These are phyloP conservation scores for Danielia reshetovae DNA, from an alignment of 805 yeast species.

Conservation along the genomic window DNA sequence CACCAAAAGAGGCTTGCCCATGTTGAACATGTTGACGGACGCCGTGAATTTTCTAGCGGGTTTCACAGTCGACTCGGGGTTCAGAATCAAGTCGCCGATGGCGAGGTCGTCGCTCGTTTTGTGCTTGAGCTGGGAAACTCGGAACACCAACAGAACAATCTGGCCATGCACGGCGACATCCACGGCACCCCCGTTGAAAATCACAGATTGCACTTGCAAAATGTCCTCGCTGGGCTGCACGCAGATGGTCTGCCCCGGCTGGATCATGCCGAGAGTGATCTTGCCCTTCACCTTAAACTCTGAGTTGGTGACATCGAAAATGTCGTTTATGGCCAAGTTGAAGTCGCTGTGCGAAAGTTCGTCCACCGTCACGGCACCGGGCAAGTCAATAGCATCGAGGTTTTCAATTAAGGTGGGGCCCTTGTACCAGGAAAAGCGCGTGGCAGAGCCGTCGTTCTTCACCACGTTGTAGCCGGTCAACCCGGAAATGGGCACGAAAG, in stretches of 20 bases:
- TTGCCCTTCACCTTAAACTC: conserved; percentile 60
- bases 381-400: conserved; percentile 29
- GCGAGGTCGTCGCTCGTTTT: conserved; percentile 53
- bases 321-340: conserved; percentile 61
- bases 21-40: conserved; percentile 31
- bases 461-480: conserved; percentile 64
- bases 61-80: conserved; percentile 21
- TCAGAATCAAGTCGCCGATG: conserved; percentile 53
- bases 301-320: conserved; percentile 44
- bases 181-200: conserved; percentile 35
- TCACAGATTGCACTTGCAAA: conserved; percentile 40
- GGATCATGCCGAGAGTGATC: conserved; percentile 62
- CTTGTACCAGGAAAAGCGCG: conserved; percentile 45
- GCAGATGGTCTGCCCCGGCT: conserved; percentile 63
- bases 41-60: conserved; percentile 27
- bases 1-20: conserved; percentile 66
- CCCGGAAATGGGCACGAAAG: conserved; percentile 68
- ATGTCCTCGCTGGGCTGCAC: conserved; percentile 50
- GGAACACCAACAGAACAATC: conserved; percentile 43
- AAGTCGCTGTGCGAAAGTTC: conserved; percentile 33
- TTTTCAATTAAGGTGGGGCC: conserved; percentile 41
- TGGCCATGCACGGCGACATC: conserved; percentile 62
- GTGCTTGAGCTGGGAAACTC: conserved; percentile 44
- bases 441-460: conserved; percentile 25
- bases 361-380: conserved; percentile 4